Conservation (phyloP, 805 yeast genomes). For the Suhomyces sp. region DNA sequence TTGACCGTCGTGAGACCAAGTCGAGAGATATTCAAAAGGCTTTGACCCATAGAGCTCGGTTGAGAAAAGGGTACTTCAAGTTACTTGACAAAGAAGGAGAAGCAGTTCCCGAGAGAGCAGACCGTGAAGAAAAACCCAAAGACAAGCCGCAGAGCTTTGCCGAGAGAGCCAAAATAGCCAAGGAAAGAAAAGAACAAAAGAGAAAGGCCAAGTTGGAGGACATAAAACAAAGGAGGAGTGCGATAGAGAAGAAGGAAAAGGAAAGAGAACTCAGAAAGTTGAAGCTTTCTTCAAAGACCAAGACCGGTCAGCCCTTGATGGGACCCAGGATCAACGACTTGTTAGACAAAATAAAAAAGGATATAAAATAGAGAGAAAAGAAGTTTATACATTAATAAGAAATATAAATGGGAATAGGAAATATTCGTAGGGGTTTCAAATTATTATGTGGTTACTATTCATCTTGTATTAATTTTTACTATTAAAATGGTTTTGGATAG, state of each 20-base stretch:
- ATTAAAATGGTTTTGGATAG: too few relatives aligned
- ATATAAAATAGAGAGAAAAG: not conserved
- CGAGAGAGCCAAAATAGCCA: constrained; percentile 45
- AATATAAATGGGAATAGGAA: too few relatives aligned
- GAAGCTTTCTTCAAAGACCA: constrained; percentile 49
- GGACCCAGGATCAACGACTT: constrained; percentile 81
- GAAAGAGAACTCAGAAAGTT: constrained; percentile 45
- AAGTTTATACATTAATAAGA: not conserved
- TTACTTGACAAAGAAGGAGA: constrained; percentile 71
- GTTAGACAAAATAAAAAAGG: constrained; percentile 62
- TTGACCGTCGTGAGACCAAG: constrained; percentile 38
- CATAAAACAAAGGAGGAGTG: constrained; percentile 37
- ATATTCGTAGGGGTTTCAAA: too few relatives aligned
- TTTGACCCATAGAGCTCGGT: constrained; percentile 73
- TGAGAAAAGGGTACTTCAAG: constrained; percentile 79
- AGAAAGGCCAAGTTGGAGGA: constrained; percentile 37
- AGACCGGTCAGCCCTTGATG: constrained; percentile 84
- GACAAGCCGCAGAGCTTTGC: constrained; percentile 37
- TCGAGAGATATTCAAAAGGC: constrained; percentile 72
- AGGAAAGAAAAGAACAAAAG: constrained; percentile 44
- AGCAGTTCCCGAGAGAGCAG: constrained; percentile 35
- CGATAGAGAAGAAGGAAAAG: constrained; percentile 35
- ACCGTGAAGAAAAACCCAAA: constrained; percentile 12
- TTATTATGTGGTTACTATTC: too few relatives aligned
- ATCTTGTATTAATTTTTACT: not conserved